Evolutionary conservation across 768 basidiomycete species (phyloP), one percentile per base, ranked within the genome.

Genomic region (Tulasnella calospora): DNA sequence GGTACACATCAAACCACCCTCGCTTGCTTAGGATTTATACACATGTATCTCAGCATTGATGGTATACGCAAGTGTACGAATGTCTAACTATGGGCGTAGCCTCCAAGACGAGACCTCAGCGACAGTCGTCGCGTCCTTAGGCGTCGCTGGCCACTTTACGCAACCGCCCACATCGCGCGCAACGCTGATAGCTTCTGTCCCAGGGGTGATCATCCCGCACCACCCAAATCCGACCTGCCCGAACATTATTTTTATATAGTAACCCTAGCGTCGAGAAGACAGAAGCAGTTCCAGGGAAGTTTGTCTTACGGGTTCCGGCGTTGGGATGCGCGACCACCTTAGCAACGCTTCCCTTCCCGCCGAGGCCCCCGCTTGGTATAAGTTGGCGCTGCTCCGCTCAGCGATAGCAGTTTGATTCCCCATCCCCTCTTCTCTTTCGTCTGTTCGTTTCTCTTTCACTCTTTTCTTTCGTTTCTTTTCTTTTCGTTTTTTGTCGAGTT

Each of bases 401-500:
- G 61, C 61, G 61, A 67, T 27, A 67, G 61, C 61, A 30, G 27
- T 67, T 67, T 67, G 61, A 67, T 67, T 61, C 55, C 55, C 46
- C 74, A 46, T 75, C 74, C 74, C 74, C 30, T 19, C 47, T 40
- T 79, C 74, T 41, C 30, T 76, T 46, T 70, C 74, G 55, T 55
- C 78, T 61, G n/a, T 46, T 80, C 81, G 82, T 81, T 81, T 81
- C 82, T 80, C 81, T 80, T 81, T 80, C 81, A 82, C 80, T 84
- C 83, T 83, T 82, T 80, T 84, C 83, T 82, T 81, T 74, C 76
- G 80, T 75, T 51, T 78, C 78, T 82, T 82, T 74, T 79, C 81
- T 81, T 82, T 80, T 82, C 81, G 85, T 84, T 85, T 86, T 84
- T 85, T 83, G 88, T 90, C 90, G 89, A 89, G 88, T 91, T 88